phyloP scores from a whole-genome alignment of 129 eudicot species.

The Saposhnikovia divaricata region DNA sequence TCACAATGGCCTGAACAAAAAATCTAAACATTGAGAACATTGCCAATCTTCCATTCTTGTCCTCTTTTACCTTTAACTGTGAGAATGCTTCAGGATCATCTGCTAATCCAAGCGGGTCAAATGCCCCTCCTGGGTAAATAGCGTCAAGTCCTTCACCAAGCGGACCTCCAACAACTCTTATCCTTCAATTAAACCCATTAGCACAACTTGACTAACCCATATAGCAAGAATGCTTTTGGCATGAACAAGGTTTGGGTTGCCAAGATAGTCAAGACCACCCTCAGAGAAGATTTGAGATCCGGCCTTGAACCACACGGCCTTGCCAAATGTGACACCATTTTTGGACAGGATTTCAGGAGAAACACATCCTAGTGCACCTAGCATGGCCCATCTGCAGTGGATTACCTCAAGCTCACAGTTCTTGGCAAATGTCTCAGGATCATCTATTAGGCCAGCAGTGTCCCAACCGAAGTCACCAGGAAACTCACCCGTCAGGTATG shows the following conservation, averaged over 20 bases:
- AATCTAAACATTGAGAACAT: constrained; percentile 9
- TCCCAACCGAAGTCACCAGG: constrained; percentile 11
- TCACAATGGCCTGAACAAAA: constrained; percentile 9
- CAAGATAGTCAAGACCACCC: constrained; percentile 10
- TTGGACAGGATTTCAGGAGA: constrained; percentile 3
- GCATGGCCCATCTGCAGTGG: constrained; percentile 8
- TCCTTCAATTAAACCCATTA: constrained; percentile 7
- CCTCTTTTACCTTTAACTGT: constrained; percentile 8
- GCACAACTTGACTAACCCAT: constrained; percentile 8
- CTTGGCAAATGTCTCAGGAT: constrained; percentile 10
- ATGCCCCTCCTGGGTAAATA: constrained; percentile 4
- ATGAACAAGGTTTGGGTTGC: constrained; percentile 10
- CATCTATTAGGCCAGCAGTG: constrained; percentile 3
- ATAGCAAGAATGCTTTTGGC: constrained; percentile 10
- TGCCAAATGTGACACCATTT: constrained; percentile 9
- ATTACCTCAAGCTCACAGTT: constrained; percentile 11
- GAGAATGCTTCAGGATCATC: constrained; percentile 9
- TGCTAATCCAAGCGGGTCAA: constrained; percentile 9
- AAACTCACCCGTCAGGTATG: constrained; percentile 9
- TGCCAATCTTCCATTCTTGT: constrained; percentile 9
- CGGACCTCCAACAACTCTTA: constrained; percentile 12
- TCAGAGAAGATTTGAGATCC: constrained; percentile 5
- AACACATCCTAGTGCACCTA: constrained; percentile 10
- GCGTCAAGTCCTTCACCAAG: constrained; percentile 4
- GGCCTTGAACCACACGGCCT: constrained; percentile 11